phyloP scores from a whole-genome alignment of 1,284 basidiomycete genomes.

The Ganoderma multipileum region DNA sequence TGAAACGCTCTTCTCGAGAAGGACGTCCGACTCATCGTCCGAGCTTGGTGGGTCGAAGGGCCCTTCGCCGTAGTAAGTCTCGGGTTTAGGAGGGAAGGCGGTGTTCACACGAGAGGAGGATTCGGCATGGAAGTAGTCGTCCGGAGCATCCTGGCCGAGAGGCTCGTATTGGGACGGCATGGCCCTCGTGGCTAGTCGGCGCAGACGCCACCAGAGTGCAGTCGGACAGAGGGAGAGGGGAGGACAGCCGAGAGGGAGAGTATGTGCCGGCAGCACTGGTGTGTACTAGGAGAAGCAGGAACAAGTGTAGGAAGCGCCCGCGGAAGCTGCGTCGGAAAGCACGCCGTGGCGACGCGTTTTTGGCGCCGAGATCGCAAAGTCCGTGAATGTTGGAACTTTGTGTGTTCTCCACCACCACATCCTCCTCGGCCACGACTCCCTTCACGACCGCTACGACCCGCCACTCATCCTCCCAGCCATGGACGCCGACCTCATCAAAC shows the following conservation, averaged over 20 bases:
- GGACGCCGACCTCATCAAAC: slow-evolving; percentile 94
- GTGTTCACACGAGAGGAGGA: slow-evolving; percentile 13
- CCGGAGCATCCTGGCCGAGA: slow-evolving; percentile 28
- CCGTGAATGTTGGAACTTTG: background rate
- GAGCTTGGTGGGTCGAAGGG: slow-evolving; percentile 76
- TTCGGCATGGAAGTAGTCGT: slow-evolving; percentile 21
- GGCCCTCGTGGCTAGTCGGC: slow-evolving; percentile 13
- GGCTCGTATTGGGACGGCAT: slow-evolving; percentile 35
- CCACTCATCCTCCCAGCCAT: slow-evolving; percentile 51
- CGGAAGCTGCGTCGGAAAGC: slow-evolving; percentile 20
- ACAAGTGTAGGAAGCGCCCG: slow-evolving; percentile 3
- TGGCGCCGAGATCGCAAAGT: slow-evolving; percentile 17
- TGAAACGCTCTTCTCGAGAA: slow-evolving; percentile 49
- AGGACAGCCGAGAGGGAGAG: background rate
- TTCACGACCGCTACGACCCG: slow-evolving; percentile 28
- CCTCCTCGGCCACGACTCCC: slow-evolving; percentile 17
- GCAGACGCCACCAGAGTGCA: background rate
- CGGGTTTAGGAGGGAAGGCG: slow-evolving; percentile 33
- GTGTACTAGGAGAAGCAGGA: background rate
- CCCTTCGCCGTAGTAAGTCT: slow-evolving; percentile 72
- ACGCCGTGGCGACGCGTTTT: slow-evolving; percentile 34
- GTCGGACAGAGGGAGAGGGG: background rate
- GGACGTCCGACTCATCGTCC: slow-evolving; percentile 47
- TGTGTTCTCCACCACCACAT: slow-evolving; percentile 5
- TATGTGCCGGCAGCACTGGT: slow-evolving; percentile 1